A percentile compares a stretch with the other conserved stretches of the same genome.
These are phyloP conservation scores for Lolium multiflorum DNA, from an alignment of 176 grass and related monocot genomes.

Conservation along the genomic window DNA sequence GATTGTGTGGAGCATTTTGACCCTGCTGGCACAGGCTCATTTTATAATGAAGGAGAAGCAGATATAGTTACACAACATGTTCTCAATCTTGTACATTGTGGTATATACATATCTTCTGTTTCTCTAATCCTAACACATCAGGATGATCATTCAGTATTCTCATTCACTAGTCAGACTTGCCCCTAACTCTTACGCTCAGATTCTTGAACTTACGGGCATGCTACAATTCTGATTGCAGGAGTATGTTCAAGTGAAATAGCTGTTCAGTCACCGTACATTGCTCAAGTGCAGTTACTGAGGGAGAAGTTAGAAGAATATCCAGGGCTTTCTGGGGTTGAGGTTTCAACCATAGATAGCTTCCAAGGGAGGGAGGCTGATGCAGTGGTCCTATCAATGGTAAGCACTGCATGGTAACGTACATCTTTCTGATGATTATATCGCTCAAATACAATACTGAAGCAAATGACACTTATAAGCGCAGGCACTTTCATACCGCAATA, in stretches of 20 bases:
- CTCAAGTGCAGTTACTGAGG: constrained; percentile 93
- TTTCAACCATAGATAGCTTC: constrained; percentile 95
- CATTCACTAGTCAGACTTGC: neutral
- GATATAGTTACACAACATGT: constrained; percentile 89
- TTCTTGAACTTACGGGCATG: constrained; percentile 38
- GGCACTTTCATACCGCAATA: neutral
- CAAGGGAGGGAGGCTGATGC: constrained; percentile 95
- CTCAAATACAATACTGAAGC: neutral
- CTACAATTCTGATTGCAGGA: constrained; percentile 56
- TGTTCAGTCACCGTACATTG: constrained; percentile 95
- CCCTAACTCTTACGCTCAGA: constrained; percentile 12
- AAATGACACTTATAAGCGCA: constrained; percentile 3
- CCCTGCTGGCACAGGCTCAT: constrained; percentile 87
- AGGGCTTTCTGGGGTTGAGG: constrained; percentile 75
- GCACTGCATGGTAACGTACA: neutral
- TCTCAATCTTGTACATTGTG: constrained; percentile 89
- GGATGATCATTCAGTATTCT: constrained; percentile 18
- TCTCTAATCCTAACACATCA: constrained; percentile 9
- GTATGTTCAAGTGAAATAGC: constrained; percentile 71
- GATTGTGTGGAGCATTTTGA: constrained; percentile 89
- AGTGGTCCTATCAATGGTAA: constrained; percentile 93
- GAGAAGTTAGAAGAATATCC: constrained; percentile 77
- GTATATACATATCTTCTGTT: constrained; percentile 52
- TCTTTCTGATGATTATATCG: constrained; percentile 22
- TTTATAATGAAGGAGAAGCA: constrained; percentile 96